Percentiles rank a stretch among this genome's conserved stretches.
Conservation (phyloP, 2,329 filamentous ascomycete species). For the Cladosporium oxysporum region DNA sequence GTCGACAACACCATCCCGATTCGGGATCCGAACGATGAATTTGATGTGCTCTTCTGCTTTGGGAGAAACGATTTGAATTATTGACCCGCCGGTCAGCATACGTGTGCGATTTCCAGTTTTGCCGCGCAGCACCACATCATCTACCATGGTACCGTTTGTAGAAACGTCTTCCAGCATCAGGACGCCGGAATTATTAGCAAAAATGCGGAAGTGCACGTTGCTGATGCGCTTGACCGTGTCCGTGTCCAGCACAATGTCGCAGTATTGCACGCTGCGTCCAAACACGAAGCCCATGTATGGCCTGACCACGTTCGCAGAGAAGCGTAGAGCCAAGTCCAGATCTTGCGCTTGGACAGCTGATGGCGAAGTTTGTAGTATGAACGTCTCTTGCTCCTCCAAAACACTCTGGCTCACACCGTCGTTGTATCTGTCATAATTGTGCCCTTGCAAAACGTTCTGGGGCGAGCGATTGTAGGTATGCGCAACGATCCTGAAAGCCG, state of each 20-base stretch:
- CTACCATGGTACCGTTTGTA: constrained; percentile 92
- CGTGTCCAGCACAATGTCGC: constrained; percentile 69
- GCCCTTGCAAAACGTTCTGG: constrained; percentile 62
- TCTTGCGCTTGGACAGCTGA: constrained; percentile 26
- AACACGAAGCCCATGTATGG: constrained; percentile 77
- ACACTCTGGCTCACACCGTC: constrained; percentile 33
- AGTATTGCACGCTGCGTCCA: constrained; percentile 70
- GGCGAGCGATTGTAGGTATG: constrained; percentile 54
- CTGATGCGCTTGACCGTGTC: constrained; percentile 75
- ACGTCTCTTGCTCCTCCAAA: constrained; percentile 46
- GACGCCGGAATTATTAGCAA: constrained; percentile 78
- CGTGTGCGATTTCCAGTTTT: constrained; percentile 53
- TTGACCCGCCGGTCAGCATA: constrained; percentile 71
- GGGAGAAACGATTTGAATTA: constrained; percentile 66
- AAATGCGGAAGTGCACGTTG: constrained; percentile 95
- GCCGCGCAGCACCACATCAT: constrained; percentile 65
- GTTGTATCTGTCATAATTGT: constrained; percentile 35
- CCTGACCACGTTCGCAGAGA: constrained; percentile 73
- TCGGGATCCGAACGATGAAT: constrained; percentile 84
- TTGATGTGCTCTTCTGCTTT: constrained; percentile 63
- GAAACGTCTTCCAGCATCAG: constrained; percentile 93
- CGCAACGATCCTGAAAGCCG: constrained; percentile 70
- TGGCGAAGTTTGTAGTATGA: constrained; percentile 51
- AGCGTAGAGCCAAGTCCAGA: constrained; percentile 72
- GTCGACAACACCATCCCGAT: constrained; percentile 64